Conservation (phyloP, 495 filamentous ascomycete genomes). For the Penicillium cataractarum region DNA sequence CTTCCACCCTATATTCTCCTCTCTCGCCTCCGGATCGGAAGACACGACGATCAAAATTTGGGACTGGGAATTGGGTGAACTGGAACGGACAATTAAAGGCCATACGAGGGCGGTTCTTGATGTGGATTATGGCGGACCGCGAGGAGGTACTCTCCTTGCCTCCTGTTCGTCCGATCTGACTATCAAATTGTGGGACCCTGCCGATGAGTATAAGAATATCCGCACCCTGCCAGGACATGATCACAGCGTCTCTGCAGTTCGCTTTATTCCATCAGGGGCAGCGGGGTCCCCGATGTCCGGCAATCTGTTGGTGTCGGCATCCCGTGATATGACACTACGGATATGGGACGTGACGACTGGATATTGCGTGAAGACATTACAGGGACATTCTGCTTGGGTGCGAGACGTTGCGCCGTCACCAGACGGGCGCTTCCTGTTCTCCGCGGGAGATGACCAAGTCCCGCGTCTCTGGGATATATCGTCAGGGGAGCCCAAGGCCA, state of each 20-base stretch:
- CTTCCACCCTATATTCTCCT: conserved; percentile 91
- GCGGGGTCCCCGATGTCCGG: conserved; percentile 74
- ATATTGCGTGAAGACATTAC: conserved; percentile 18
- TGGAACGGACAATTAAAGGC: conserved; percentile 87
- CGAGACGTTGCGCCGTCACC: conserved; percentile 79
- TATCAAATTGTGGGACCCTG: conserved; percentile 94
- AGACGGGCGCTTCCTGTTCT: conserved; percentile 83
- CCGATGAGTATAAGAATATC: conserved; percentile 90
- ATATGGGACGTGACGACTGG: conserved; percentile 52
- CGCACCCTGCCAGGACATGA: conserved; percentile 90
- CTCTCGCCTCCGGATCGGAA: conserved; percentile 87
- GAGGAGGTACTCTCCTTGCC: conserved; percentile 79
- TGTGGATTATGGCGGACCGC: conserved; percentile 85
- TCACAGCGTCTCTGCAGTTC: conserved; percentile 83
- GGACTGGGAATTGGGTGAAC: conserved; percentile 94
- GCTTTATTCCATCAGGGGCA: conserved; percentile 85
- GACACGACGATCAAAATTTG: conserved; percentile 93
- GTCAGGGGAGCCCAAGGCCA: conserved; percentile 68
- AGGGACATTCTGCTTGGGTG: conserved; percentile 62
- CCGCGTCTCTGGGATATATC: conserved; percentile 85
- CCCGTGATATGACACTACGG: conserved; percentile 48
- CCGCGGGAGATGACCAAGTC: conserved; percentile 79
- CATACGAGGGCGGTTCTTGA: conserved; percentile 88
- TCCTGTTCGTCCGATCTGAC: conserved; percentile 87
- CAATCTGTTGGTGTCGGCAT: conserved; percentile 50